Conservation (phyloP, 2,329 filamentous ascomycete genomes). For the Epichloe elymi region DNA sequence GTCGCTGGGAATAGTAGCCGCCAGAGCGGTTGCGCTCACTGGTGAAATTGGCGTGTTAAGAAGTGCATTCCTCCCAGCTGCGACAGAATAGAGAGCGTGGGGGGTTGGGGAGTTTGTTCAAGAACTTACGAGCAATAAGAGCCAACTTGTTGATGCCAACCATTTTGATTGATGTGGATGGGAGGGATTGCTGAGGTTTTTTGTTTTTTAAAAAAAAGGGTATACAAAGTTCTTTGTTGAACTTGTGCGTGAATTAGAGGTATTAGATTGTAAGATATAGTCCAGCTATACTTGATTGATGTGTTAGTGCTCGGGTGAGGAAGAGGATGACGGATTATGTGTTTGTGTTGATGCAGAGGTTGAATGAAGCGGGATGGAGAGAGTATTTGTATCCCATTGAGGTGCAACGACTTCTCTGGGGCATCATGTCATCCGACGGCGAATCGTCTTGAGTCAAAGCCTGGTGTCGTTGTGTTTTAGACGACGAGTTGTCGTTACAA, state of each 20-base stretch:
- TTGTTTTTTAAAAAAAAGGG: no score
- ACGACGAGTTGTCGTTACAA: neutral
- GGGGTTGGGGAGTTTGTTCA: neutral
- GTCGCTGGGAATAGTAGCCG: constrained; percentile 1
- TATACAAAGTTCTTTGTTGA: no score
- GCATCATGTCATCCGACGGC: neutral
- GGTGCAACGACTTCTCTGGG: neutral
- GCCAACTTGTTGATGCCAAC: constrained; percentile 4
- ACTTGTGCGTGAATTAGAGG: neutral
- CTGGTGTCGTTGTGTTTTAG: neutral
- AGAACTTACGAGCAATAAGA: constrained; percentile 3
- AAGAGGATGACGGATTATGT: no score
- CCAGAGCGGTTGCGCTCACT: constrained; percentile 5
- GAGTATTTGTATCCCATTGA: neutral
- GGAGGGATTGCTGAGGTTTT: neutral
- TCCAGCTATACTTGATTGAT: constrained; percentile 2
- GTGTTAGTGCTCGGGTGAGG: neutral
- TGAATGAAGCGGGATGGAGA: neutral
- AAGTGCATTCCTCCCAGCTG: no score
- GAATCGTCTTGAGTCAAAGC: neutral
- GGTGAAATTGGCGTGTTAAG: neutral
- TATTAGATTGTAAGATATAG: neutral
- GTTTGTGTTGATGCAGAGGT: neutral
- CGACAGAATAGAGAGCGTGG: no score
- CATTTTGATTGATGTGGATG: constrained; percentile 1